A percentile compares a stretch with the other conserved stretches of the same genome.
phyloP scores from a whole-genome alignment of 345 rosid genomes.

The Gossypium longicalyx region DNA sequence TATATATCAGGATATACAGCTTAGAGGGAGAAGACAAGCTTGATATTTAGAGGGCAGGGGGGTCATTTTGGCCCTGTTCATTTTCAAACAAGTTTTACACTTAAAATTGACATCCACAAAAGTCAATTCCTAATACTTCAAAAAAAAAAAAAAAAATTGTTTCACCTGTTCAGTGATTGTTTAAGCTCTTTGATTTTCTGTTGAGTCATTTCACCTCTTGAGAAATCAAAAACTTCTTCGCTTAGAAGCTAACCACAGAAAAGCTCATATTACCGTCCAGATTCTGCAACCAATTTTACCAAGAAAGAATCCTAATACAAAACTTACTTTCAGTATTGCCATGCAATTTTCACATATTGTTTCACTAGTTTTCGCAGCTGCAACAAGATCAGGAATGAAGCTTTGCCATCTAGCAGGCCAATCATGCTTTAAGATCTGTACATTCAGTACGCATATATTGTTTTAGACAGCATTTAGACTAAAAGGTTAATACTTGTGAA shows the following conservation, averaged over 20 bases:
- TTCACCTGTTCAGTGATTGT: conserved; percentile 86
- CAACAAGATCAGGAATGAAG: conserved; percentile 96
- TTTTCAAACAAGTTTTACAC: not conserved
- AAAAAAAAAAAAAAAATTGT: not conserved
- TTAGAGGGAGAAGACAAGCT: not conserved
- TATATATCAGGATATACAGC: not conserved
- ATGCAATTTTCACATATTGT: conserved; percentile 98
- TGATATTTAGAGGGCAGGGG: not conserved
- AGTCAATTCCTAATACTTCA: not conserved
- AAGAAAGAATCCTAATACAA: conserved; percentile 1
- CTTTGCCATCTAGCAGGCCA: conserved; percentile 99
- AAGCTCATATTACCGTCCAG: conserved; percentile 11
- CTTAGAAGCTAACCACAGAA: conserved; percentile 66
- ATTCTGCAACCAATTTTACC: not conserved
- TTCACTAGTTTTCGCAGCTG: conserved; percentile 99
- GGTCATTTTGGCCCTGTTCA: not conserved
- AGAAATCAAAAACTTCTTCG: conserved; percentile 99
- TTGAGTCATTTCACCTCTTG: conserved; percentile 97
- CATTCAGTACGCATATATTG: not conserved
- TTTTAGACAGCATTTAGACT: not conserved
- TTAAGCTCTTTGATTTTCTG: conserved; percentile 95
- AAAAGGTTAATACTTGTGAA: not conserved
- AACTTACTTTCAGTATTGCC: conserved; percentile 81
- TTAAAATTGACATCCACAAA: not conserved
- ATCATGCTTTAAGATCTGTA: conserved; percentile 92